Evolutionary conservation across 2,329 filamentous ascomycete species (phyloP).

Genomic region (Blumeriella jaapii): DNA sequence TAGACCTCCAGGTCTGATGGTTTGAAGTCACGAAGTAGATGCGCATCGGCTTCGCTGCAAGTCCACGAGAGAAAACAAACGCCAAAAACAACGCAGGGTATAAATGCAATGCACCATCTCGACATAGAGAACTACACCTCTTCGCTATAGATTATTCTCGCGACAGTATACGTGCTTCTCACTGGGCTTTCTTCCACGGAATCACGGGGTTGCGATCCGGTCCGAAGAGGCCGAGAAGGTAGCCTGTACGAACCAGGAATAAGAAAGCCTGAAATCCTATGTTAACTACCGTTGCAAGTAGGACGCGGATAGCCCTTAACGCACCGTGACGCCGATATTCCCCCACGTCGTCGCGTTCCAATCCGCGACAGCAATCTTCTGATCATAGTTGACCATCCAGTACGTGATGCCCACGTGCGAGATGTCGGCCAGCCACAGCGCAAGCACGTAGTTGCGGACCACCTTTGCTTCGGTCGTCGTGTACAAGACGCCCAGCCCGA

Average conservation of each 20-base stretch:
- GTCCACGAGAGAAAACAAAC: no score
- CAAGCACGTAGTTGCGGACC: slow-evolving; percentile 54
- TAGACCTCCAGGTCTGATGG: no score
- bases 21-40: no score
- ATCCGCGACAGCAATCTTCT: slow-evolving; percentile 37
- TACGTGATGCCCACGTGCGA: slow-evolving; percentile 55
- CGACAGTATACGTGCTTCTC: no score
- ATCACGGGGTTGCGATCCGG: slow-evolving; percentile 25
- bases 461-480: slow-evolving; percentile 54
- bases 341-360: slow-evolving; percentile 69
- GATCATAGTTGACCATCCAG: slow-evolving; percentile 43
- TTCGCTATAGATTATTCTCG: no score
- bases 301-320: neutral
- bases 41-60: no score
- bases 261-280: slow-evolving; percentile 35
- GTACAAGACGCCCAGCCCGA: slow-evolving; percentile 53
- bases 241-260: slow-evolving; percentile 43
- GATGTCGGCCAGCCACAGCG: slow-evolving; percentile 52
- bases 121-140: no score
- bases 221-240: slow-evolving; percentile 49
- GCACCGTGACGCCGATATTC: slow-evolving; percentile 55
- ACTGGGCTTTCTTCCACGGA: slow-evolving; percentile 1
- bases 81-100: no score
- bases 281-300: neutral
- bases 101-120: no score